Conservation (phyloP, 176 grass and related monocot genomes). For the Musa beccarii region DNA sequence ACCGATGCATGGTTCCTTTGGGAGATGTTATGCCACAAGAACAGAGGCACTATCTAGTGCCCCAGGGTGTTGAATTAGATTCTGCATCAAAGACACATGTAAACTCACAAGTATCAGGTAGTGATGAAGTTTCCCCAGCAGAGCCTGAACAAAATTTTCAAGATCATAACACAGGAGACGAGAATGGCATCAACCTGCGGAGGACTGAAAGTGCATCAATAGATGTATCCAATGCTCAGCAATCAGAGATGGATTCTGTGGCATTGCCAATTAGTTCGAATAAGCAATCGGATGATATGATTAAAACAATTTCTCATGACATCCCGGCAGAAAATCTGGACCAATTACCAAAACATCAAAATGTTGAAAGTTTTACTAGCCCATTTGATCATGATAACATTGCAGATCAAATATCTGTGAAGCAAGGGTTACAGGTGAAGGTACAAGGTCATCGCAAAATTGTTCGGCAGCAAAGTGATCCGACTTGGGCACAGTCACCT, state of each 20-base stretch:
- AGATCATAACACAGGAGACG: conserved; percentile 35
- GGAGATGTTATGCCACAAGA: conserved; percentile 24
- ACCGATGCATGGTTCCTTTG: background rate
- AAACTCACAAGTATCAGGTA: conserved; percentile 25
- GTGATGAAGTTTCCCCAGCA: conserved; percentile 23
- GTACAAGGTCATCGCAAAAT: background rate
- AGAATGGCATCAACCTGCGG: conserved; percentile 26
- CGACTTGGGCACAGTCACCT: conserved; percentile 20
- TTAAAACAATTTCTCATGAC: conserved; percentile 5
- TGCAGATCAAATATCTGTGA: background rate
- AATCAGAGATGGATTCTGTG: conserved; percentile 35
- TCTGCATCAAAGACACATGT: conserved; percentile 16
- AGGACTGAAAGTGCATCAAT: conserved; percentile 42
- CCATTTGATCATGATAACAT: conserved; percentile 27
- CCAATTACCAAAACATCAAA: conserved; percentile 3
- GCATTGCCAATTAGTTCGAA: conserved; percentile 25
- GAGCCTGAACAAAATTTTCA: conserved; percentile 25
- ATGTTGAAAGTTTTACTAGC: conserved; percentile 31
- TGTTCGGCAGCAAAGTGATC: conserved; percentile 29
- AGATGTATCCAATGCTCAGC: conserved; percentile 35
- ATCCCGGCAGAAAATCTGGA: conserved; percentile 3
- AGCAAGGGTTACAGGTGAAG: conserved; percentile 6
- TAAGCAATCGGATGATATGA: conserved; percentile 21
- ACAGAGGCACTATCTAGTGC: conserved; percentile 18
- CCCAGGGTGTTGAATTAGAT: conserved; percentile 25